These are phyloP conservation scores for Erodium chrysanthum DNA, from an alignment of 441 rosid species.

Conservation along the genomic window DNA sequence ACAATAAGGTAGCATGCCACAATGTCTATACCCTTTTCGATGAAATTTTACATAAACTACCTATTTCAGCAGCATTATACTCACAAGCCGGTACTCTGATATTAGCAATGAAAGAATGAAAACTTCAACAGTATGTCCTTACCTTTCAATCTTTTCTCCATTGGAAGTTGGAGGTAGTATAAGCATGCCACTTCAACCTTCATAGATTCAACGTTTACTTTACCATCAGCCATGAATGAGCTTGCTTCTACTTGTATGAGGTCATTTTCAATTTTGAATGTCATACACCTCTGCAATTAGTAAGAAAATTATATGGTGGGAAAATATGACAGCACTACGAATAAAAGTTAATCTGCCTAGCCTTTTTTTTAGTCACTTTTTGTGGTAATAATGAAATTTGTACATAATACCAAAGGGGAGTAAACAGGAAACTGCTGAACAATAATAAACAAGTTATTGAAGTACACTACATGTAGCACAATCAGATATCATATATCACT, in stretches of 20 bases:
- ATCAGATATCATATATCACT: slow-evolving; percentile 7
- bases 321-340: slow-evolving; percentile 3
- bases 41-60: slow-evolving; percentile 5
- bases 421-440: not conserved
- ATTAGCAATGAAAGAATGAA: not conserved
- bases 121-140: slow-evolving; percentile 16
- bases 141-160: slow-evolving; percentile 74
- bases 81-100: not conserved
- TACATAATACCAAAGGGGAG: not conserved
- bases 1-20: not conserved
- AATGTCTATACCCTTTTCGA: not conserved
- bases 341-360: slow-evolving; percentile 4
- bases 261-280: slow-evolving; percentile 48
- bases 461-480: not conserved
- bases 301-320: slow-evolving; percentile 18
- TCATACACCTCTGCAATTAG: slow-evolving; percentile 43
- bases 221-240: slow-evolving; percentile 29
- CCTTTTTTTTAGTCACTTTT: slow-evolving; percentile 5
- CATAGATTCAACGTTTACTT: slow-evolving; percentile 39
- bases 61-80: not conserved
- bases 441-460: not conserved
- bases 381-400: not conserved
- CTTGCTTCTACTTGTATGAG: slow-evolving; percentile 35
- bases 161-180: slow-evolving; percentile 69
- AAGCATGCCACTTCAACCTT: slow-evolving; percentile 77